Base-by-base conservation (phyloP, 768 basidiomycete genomes). In the Hypsizygus marmoreus region DNA sequence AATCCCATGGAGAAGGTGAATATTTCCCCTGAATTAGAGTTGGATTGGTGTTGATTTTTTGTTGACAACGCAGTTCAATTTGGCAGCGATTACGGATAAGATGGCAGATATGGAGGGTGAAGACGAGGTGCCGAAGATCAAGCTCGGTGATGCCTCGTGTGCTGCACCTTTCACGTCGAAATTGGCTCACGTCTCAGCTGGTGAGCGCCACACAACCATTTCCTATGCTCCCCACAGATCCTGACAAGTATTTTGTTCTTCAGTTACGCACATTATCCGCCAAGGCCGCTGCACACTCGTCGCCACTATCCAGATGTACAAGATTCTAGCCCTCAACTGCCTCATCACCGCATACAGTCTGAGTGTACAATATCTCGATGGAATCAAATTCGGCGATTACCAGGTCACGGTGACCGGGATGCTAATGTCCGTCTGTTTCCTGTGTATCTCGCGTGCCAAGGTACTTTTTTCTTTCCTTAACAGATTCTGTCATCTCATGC, bases 291-390 rank as follows among this genome's bases (percentile, higher is more conserved):
- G 97, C 73, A 99, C 97, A 1, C 82, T 99, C 13, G 97, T 98
- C 34, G 97, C 97, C 2, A 99, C 97, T 3, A 88, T 95, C 43
- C 97, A 99, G 70, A 99, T 99, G 97, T 99, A 97, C 82, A 97
- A 97, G 74, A 99, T 99, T 55, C 75, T 99, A 28, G 97, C 95
- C 1, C 72, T 99, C 45, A 99, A 98, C 63, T 98, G 97, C 61
- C 74, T 99, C 31, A 99, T 98, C 67, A 95, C 95, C 3, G 97
- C 97, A n/a, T 98, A 95, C 71, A 95, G 91, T 63, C 74, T 98
- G 50, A 94, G 91, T 55, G 97, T 98, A 23, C 95, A 95, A 65
- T 97, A 99, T 61, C 76, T 99, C 2, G 95, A 98, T 53, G 97
- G 97, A 14, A 97, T 99, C 77, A 98, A 98, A 68, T 97, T 95